phyloP scores from a whole-genome alignment of 129 eudicot species.

The Lonicera japonica region DNA sequence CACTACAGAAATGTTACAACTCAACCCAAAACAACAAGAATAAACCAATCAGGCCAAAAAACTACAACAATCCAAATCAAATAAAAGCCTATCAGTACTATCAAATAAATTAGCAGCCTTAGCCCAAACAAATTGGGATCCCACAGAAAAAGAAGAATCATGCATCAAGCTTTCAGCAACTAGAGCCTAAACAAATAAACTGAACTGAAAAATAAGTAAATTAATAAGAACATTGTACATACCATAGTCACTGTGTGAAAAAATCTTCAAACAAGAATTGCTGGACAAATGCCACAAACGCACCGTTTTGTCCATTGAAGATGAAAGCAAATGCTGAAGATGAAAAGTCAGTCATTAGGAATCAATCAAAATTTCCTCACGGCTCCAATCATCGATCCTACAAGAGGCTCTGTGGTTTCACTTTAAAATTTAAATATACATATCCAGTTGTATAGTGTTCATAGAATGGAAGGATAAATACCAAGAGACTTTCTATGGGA shows the following conservation, averaged over 20 bases:
- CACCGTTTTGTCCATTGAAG: constrained; percentile 98
- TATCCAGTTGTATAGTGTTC: too few relatives aligned
- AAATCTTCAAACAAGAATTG: constrained; percentile 86
- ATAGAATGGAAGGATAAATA: too few relatives aligned
- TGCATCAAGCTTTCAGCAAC: too few relatives aligned
- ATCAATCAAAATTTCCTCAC: not conserved
- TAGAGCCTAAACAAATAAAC: too few relatives aligned
- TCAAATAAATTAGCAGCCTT: not conserved
- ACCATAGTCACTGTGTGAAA: constrained; percentile 99
- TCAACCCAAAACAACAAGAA: too few relatives aligned
- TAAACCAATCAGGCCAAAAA: too few relatives aligned
- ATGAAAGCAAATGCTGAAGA: constrained; percentile 88
- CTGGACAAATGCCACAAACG: constrained; percentile 87
- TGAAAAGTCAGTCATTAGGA: constrained; percentile 2
- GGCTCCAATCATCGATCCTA: not conserved
- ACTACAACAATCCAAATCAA: too few relatives aligned
- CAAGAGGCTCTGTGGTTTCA: not conserved
- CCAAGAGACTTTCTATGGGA: too few relatives aligned
- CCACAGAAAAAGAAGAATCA: too few relatives aligned
- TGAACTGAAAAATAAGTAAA: too few relatives aligned
- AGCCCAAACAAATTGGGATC: not conserved
- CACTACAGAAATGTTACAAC: too few relatives aligned
- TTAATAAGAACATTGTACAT: constrained; percentile 11
- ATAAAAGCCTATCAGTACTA: constrained; percentile 11
- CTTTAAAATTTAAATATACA: not conserved